These are phyloP conservation scores for Platismatia glauca DNA, from an alignment of 495 filamentous ascomycete genomes.

Conservation along the genomic window DNA sequence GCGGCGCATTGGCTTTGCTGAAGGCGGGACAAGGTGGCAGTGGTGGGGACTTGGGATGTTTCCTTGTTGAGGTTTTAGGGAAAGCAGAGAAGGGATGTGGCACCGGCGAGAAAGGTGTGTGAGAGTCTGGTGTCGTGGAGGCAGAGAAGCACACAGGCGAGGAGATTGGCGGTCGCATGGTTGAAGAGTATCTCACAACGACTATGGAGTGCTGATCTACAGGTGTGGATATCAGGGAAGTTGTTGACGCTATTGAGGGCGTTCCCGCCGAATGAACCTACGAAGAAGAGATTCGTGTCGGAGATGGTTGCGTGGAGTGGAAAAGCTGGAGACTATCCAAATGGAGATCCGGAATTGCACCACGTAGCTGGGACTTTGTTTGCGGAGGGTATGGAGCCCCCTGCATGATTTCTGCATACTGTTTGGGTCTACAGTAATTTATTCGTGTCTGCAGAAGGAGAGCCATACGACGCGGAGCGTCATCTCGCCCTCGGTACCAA, in stretches of 20 bases:
- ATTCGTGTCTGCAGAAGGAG: constrained; percentile 49
- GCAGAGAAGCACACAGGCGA: neutral
- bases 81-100: constrained; percentile 70
- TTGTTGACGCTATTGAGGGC: constrained; percentile 50
- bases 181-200: neutral
- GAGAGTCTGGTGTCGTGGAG: constrained; percentile 10
- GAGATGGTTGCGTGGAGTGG: constrained; percentile 86
- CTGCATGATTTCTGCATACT: neutral
- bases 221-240: constrained; percentile 16
- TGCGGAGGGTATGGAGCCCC: constrained; percentile 53
- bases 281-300: constrained; percentile 79
- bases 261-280: constrained; percentile 78
- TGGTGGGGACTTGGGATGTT: constrained; percentile 79
- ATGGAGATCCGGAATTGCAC: constrained; percentile 91
- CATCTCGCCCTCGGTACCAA: constrained; percentile 86
- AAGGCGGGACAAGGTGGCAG: constrained; percentile 84
- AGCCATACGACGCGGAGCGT: constrained; percentile 84
- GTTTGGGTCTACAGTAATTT: neutral
- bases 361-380: constrained; percentile 84
- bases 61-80: constrained; percentile 80
- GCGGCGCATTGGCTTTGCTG: constrained; percentile 74
- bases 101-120: constrained; percentile 49
- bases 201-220: neutral
- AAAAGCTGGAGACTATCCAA: constrained; percentile 74
- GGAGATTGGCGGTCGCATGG: neutral